These are phyloP conservation scores for Scenedesmus sp. DNA, from an alignment of 163 green algal genomes.

Conservation along the genomic window DNA sequence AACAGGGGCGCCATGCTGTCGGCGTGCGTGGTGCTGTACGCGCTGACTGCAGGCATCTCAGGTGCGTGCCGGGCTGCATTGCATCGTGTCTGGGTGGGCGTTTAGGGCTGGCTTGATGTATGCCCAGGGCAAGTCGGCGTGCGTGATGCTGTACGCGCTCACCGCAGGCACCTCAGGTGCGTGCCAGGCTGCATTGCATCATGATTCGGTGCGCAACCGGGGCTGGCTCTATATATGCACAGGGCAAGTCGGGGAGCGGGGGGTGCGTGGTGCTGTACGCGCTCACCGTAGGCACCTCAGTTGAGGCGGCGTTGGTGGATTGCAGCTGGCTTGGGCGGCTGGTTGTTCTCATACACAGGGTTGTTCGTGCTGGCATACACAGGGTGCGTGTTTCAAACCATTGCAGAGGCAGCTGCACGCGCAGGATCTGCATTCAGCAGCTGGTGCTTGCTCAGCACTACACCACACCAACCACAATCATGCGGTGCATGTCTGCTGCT, in stretches of 20 bases:
- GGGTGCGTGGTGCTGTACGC: slow-evolving; percentile 95
- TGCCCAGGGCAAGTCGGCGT: slow-evolving; percentile 61
- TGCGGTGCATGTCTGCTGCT: not conserved
- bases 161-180: slow-evolving; percentile 81
- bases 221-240: too few species aligned
- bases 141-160: slow-evolving; percentile 96
- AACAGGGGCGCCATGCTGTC: slow-evolving; percentile 94
- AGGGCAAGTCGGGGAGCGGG: too few species aligned
- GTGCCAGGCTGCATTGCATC: not conserved
- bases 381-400: too few species aligned
- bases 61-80: slow-evolving; percentile 33
- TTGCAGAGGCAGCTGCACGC: too few species aligned
- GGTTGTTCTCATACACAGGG: not conserved
- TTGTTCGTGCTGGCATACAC: too few species aligned
- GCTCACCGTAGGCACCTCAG: slow-evolving; percentile 78
- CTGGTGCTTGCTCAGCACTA: not conserved
- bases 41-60: slow-evolving; percentile 86
- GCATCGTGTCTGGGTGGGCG: not conserved
- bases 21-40: slow-evolving; percentile 94
- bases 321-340: not conserved
- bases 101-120: too few species aligned
- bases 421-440: not conserved
- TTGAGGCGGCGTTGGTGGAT: not conserved
- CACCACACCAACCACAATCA: not conserved
- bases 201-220: not conserved